phyloP scores from a whole-genome alignment of 805 yeast species.

The Sugiyamaella marilandica region DNA sequence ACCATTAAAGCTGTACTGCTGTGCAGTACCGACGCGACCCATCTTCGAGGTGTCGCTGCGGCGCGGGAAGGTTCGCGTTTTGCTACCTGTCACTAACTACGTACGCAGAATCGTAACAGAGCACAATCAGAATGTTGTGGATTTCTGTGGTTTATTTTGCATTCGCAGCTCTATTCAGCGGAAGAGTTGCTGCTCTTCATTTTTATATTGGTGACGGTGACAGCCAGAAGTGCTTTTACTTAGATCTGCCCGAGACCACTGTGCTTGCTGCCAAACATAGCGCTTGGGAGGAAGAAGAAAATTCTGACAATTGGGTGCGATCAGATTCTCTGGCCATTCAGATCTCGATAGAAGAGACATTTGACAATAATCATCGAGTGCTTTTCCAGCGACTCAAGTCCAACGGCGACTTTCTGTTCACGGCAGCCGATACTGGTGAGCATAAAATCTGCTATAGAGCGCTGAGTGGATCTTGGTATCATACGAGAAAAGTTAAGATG shows the following conservation, averaged over 20 bases:
- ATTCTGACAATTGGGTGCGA: constrained; percentile 47
- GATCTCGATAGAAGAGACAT: constrained; percentile 73
- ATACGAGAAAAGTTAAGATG: constrained; percentile 57
- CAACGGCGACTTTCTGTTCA: constrained; percentile 68
- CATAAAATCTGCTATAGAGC: constrained; percentile 77
- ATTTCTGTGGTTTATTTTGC: constrained; percentile 4
- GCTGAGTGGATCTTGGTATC: constrained; percentile 55
- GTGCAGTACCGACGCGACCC: too few species aligned
- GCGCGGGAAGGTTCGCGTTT: constrained; percentile 2
- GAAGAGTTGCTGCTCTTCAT: constrained; percentile 52
- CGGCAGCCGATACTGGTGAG: constrained; percentile 79
- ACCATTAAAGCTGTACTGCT: too few species aligned
- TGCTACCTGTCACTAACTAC: constrained; percentile 1
- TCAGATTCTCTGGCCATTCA: constrained; percentile 51
- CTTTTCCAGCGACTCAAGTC: constrained; percentile 59
- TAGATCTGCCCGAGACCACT: constrained; percentile 73
- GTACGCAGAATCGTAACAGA: not conserved
- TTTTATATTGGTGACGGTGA: constrained; percentile 75
- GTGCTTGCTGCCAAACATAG: constrained; percentile 66
- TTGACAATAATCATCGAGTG: constrained; percentile 78
- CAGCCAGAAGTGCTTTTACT: constrained; percentile 69
- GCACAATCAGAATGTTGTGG: constrained; percentile 3
- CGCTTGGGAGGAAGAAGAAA: constrained; percentile 55
- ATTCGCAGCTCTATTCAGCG: constrained; percentile 16
- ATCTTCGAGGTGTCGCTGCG: not conserved